These are phyloP conservation scores for Pleurotus cornucopiae DNA, from an alignment of 768 basidiomycete genomes.

Conservation along the genomic window DNA sequence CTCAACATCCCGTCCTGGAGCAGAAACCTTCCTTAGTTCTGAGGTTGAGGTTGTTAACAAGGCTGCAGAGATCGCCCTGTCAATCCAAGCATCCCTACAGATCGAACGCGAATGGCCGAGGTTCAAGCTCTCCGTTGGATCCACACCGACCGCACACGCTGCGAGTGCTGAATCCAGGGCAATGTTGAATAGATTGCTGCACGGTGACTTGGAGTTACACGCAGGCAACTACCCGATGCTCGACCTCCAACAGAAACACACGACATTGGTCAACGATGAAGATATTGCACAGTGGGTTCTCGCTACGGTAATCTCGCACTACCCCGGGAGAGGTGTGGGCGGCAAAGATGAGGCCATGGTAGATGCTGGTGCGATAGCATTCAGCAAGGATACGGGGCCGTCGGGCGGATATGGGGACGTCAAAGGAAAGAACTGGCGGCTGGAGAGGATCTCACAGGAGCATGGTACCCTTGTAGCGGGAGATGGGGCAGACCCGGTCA, in stretches of 20 bases:
- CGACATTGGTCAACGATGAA: slow-evolving; percentile 51
- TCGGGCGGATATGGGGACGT: slow-evolving; percentile 71
- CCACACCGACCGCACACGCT: slow-evolving; percentile 85
- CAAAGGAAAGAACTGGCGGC: slow-evolving; percentile 57
- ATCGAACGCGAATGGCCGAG: slow-evolving; percentile 21
- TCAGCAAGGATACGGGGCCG: slow-evolving; percentile 84
- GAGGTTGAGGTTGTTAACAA: slow-evolving; percentile 71
- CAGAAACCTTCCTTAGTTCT: slow-evolving; percentile 57
- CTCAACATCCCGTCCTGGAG: slow-evolving; percentile 64
- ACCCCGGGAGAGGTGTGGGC: slow-evolving; percentile 59
- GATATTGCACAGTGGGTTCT: slow-evolving; percentile 66
- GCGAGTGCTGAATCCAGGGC: slow-evolving; percentile 50
- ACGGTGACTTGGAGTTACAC: slow-evolving; percentile 70
- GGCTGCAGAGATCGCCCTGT: slow-evolving; percentile 54
- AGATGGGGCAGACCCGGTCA: slow-evolving; percentile 24
- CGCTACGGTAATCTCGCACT: slow-evolving; percentile 75
- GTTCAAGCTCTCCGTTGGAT: slow-evolving; percentile 79
- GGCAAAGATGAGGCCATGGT: slow-evolving; percentile 72
- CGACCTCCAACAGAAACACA: slow-evolving; percentile 82
- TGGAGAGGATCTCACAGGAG: slow-evolving; percentile 71
- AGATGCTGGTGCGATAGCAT: slow-evolving; percentile 81
- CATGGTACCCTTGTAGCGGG: slow-evolving; percentile 58
- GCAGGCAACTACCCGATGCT: slow-evolving; percentile 83
- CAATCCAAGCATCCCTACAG: slow-evolving; percentile 28
- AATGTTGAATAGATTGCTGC: slow-evolving; percentile 40